Evolutionary conservation across 371 early-diverging fungal genomes (phyloP).

Genomic region (Lichtheimia corymbifera): DNA sequence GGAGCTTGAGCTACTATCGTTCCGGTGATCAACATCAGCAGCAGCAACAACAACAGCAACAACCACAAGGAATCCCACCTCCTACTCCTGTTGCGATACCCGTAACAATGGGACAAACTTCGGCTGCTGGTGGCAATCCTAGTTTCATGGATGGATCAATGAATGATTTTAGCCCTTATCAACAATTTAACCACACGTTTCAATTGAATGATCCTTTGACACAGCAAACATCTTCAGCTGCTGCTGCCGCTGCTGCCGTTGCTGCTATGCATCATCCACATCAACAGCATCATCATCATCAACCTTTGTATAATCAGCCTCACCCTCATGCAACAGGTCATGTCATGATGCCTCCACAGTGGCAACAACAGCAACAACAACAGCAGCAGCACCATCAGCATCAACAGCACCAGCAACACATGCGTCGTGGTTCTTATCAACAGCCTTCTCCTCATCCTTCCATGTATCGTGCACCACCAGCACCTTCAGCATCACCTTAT

Average conservation of each 20-base stretch:
- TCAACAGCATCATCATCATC: background rate
- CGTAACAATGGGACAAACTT: background rate
- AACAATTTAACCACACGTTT: conserved; percentile 9
- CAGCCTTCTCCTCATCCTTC: background rate
- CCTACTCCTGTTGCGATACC: conserved; percentile 1
- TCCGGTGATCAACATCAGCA: conserved; percentile 15
- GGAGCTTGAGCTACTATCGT: conserved; percentile 9
- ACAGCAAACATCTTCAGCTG: conserved; percentile 5
- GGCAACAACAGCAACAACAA: conserved; percentile 15
- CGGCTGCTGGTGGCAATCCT: background rate
- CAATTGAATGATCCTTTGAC: conserved; percentile 5
- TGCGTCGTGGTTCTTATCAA: conserved; percentile 1
- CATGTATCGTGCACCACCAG: conserved; percentile 3
- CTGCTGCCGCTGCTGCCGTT: conserved; percentile 1
- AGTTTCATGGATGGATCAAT: conserved; percentile 9
- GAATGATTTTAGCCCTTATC: conserved; percentile 11
- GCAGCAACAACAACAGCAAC: conserved; percentile 18
- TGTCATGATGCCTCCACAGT: conserved; percentile 15
- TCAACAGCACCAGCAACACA: background rate
- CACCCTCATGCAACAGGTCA: conserved; percentile 1
- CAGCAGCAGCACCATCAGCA: conserved; percentile 1
- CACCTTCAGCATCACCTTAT: background rate
- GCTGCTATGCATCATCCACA: conserved; percentile 4
- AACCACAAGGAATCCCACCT: background rate
- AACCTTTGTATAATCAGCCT: background rate